Evolutionary conservation across 2,329 filamentous ascomycete species (phyloP).

Genomic region (Fusarium concolor): DNA sequence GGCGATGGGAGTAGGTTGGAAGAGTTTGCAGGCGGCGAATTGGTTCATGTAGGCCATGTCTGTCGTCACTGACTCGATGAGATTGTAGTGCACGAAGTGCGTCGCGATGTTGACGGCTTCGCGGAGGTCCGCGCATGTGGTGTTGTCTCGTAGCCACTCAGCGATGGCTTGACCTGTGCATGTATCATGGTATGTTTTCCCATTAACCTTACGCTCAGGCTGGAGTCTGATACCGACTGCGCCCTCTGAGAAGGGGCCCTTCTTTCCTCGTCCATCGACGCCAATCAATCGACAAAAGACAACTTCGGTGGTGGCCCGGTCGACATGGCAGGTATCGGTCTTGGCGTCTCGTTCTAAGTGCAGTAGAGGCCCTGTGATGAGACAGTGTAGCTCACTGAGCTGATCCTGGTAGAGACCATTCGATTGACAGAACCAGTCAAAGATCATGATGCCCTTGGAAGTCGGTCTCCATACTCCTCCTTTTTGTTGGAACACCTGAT

Average conservation of each 20-base stretch:
- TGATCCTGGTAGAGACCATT: constrained; percentile 96
- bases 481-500: constrained; percentile 86
- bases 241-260: constrained; percentile 66
- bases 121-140: constrained; percentile 88
- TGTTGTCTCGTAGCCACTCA: constrained; percentile 98
- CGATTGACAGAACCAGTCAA: constrained; percentile 90
- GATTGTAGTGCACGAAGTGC: constrained; percentile 84
- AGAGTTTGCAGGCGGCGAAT: constrained; percentile 70
- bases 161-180: constrained; percentile 90
- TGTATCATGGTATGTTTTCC: constrained; percentile 81
- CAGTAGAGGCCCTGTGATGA: constrained; percentile 86
- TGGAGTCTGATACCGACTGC: constrained; percentile 77
- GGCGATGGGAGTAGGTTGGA: constrained; percentile 87
- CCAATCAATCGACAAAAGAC: constrained; percentile 93
- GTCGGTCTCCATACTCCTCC: constrained; percentile 90
- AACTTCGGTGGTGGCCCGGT: constrained; percentile 89
- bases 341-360: constrained; percentile 85
- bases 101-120: constrained; percentile 86
- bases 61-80: constrained; percentile 79
- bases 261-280: constrained; percentile 82
- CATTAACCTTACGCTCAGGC: constrained; percentile 81
- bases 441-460: constrained; percentile 92
- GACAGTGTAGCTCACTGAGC: constrained; percentile 82
- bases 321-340: constrained; percentile 88
- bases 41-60: constrained; percentile 75